Base-by-base conservation (phyloP, 352 stramenopile genomes). In the Sclerospora graminicola region DNA sequence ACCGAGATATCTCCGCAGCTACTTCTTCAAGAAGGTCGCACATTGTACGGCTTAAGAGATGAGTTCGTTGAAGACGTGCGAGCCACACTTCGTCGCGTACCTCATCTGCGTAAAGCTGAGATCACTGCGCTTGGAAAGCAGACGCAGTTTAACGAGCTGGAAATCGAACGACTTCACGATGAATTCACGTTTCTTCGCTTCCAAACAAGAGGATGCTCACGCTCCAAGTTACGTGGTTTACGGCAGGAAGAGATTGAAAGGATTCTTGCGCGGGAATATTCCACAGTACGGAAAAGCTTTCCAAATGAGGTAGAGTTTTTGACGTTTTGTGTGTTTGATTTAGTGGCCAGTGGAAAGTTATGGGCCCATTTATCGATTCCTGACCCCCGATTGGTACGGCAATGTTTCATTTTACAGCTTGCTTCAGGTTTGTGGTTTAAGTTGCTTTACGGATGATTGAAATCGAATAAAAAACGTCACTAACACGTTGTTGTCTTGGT, bases 121-220 rank as follows among this genome's bases (percentile, higher is more conserved):
- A 45, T 81, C n/a, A 50, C 54, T 5, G 60, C 65, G n/a, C 41
- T 87, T 28, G 40, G 63, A 8, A 63, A 68, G 16, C 56, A 57
- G 6, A 80, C 71, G 0, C 62, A 74, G 38, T 87, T 87, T 32
- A 66, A 57, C 15, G 54, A 50, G 4, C 48, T 52, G n/a, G 69
- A 87, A 46, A 57, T 87, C 37, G 54, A 66, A 28, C 52, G 54
- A 16, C 47, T 87, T 10, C 69, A 84, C 6, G 64, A 79, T 20
- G 75, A 87, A 45, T 87, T 84, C 42, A 68, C 69, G 36, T 87
- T 82, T 34, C 59, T 78, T 34, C 65, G 71, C 10, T 67, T 62
- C 28, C 60, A 76, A 51, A 41, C 56, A 2, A 81, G 79, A 37
- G 59, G 45, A 1, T 71, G 57, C 27, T 46, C 63, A 21, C 54